Percentiles rank a stretch among this genome's conserved stretches.
Evolutionary conservation across 345 rosid genomes (phyloP).

Genomic region (Angophora floribunda): DNA sequence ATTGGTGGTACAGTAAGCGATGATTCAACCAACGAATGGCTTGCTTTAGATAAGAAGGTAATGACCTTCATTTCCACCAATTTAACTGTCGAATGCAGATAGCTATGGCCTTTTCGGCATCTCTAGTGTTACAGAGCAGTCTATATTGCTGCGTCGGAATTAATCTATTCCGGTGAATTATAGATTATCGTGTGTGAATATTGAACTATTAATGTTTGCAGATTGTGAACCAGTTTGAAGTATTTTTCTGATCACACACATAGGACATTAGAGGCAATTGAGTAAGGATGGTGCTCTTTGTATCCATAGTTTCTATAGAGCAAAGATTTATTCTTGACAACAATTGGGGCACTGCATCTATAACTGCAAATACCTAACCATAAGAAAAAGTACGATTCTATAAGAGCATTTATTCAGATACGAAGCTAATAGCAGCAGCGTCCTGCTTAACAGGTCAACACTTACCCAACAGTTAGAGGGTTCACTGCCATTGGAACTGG

Average conservation of each 20-base stretch:
- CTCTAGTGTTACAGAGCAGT: background rate
- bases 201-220: background rate
- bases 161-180: background rate
- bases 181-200: background rate
- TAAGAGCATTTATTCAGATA: background rate
- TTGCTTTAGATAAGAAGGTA: constrained; percentile 92
- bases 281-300: background rate
- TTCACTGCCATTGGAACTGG: constrained; percentile 97
- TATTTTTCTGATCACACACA: background rate
- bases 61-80: background rate
- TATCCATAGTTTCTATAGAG: background rate
- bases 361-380: background rate
- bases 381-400: background rate
- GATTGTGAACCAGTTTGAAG: background rate
- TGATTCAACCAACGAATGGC: constrained; percentile 90
- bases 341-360: background rate
- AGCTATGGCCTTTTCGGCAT: background rate
- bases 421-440: background rate
- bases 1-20: constrained; percentile 92
- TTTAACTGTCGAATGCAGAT: background rate
- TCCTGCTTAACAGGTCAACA: constrained; percentile 53
- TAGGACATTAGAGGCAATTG: background rate
- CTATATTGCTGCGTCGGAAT: background rate
- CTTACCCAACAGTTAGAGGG: constrained; percentile 91
- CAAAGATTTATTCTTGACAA: background rate